phyloP scores from a whole-genome alignment of 2,329 filamentous ascomycete genomes.

The Hirsutella minnesotensis region DNA sequence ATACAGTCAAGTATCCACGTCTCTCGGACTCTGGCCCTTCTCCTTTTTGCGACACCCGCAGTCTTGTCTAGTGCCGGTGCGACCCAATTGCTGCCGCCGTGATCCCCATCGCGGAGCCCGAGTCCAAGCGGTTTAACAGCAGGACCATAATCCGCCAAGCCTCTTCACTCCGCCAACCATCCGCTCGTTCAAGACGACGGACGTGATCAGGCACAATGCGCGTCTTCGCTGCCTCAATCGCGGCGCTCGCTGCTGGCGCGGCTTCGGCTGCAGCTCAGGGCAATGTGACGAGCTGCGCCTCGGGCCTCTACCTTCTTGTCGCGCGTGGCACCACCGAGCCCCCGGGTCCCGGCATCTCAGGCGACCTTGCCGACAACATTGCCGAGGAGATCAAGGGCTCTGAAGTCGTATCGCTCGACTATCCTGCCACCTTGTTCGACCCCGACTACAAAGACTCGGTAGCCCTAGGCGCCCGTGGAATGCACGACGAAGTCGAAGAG shows the following conservation, averaged over 20 bases:
- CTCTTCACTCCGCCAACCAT: too few relatives aligned
- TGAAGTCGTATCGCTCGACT: slow-evolving; percentile 21
- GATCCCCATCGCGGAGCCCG: too few relatives aligned
- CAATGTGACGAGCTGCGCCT: slow-evolving; percentile 17
- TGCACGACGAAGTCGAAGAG: slow-evolving; percentile 17
- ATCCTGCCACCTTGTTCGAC: slow-evolving; percentile 23
- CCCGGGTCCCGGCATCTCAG: slow-evolving; percentile 20
- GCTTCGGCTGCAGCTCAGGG: slow-evolving; percentile 11
- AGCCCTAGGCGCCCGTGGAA: slow-evolving; percentile 16
- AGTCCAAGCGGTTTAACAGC: too few relatives aligned
- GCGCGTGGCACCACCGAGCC: slow-evolving; percentile 25
- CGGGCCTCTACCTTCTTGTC: slow-evolving; percentile 27
- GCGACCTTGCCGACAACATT: slow-evolving; percentile 19
- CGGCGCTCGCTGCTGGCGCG: slow-evolving; percentile 10
- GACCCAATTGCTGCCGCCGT: too few relatives aligned
- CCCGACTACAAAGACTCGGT: slow-evolving; percentile 23
- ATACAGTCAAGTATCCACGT: too few relatives aligned
- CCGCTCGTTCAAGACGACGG: not conserved
- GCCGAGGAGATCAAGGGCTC: slow-evolving; percentile 21
- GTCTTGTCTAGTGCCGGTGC: too few relatives aligned
- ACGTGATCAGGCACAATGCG: not conserved
- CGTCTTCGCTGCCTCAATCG: not conserved
- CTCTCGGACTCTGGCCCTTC: too few relatives aligned
- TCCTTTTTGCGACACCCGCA: too few relatives aligned
- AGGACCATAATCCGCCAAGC: too few relatives aligned